These are phyloP conservation scores for Vaucheria bursata DNA, from an alignment of 352 stramenopile species.

Conservation along the genomic window DNA sequence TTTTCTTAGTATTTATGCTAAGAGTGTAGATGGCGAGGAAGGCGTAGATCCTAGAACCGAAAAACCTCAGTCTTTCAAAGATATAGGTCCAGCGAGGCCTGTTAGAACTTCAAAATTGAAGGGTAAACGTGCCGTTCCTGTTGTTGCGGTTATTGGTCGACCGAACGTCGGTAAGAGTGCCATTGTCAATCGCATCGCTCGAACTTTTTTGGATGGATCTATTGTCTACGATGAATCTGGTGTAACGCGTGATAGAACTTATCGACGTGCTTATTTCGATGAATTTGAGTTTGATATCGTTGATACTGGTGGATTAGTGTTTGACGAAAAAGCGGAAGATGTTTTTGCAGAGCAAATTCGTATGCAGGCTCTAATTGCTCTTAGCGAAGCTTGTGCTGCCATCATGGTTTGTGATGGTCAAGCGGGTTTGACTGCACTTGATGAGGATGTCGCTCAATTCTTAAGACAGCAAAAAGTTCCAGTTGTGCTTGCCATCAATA, in stretches of 20 bases:
- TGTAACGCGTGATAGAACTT: conserved; percentile 72
- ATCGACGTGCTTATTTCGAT: conserved; percentile 52
- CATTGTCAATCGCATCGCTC: conserved; percentile 64
- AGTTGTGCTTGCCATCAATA: conserved; percentile 67
- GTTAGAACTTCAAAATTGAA: neutral
- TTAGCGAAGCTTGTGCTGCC: conserved; percentile 60
- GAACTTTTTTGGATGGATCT: conserved; percentile 50
- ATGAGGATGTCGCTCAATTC: conserved; percentile 64
- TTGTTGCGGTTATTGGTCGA: conserved; percentile 60
- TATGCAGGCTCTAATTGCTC: conserved; percentile 61
- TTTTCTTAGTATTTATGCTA: neutral
- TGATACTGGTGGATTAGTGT: conserved; percentile 70
- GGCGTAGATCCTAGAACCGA: neutral
- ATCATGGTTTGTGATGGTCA: conserved; percentile 72
- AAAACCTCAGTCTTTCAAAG: neutral
- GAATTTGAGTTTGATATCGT: conserved; percentile 62
- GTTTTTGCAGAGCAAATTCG: conserved; percentile 59
- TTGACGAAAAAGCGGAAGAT: conserved; percentile 63
- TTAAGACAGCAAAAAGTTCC: conserved; percentile 56
- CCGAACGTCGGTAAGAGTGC: conserved; percentile 71
- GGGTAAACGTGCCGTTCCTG: conserved; percentile 15
- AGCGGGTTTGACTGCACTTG: conserved; percentile 56
- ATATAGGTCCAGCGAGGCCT: neutral
- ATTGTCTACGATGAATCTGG: conserved; percentile 69
- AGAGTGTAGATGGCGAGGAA: neutral